Evolutionary conservation across 2,329 filamentous ascomycete genomes (phyloP).

Genomic region (Arthrinium puccinioides): DNA sequence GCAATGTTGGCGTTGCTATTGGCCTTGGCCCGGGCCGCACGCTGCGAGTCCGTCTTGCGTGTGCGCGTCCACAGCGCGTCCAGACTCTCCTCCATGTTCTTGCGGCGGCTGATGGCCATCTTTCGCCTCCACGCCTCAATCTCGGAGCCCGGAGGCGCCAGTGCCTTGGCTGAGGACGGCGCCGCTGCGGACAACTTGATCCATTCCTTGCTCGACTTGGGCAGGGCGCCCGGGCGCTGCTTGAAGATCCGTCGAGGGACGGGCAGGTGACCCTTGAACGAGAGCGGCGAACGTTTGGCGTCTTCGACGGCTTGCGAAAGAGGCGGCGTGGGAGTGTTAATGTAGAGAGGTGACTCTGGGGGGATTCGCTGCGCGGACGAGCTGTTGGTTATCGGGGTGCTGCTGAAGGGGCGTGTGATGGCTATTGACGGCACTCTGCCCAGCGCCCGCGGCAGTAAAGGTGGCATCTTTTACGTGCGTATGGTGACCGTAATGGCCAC

Average conservation of each 20-base stretch:
- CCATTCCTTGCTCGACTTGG: constrained; percentile 55
- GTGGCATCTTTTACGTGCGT: too few relatives aligned
- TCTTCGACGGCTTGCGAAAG: constrained; percentile 50
- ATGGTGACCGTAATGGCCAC: neutral
- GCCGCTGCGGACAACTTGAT: constrained; percentile 50
- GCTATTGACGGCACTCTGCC: neutral
- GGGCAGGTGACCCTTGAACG: constrained; percentile 68
- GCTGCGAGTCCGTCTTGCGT: constrained; percentile 28
- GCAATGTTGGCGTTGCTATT: constrained; percentile 40
- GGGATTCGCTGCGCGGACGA: constrained; percentile 43
- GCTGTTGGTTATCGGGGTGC: constrained; percentile 34
- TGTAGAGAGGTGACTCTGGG: constrained; percentile 82
- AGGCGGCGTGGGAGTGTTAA: constrained; percentile 71
- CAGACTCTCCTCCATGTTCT: constrained; percentile 67
- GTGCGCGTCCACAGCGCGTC: constrained; percentile 63
- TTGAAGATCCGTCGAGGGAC: constrained; percentile 76
- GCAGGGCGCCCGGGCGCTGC: constrained; percentile 39
- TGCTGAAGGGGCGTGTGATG: constrained; percentile 33
- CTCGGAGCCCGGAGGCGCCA: constrained; percentile 27
- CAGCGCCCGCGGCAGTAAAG: neutral
- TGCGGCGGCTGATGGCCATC: constrained; percentile 65
- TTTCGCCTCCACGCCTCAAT: constrained; percentile 57
- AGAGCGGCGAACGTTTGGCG: constrained; percentile 37
- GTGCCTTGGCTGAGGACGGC: constrained; percentile 34
- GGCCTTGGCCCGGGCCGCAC: constrained; percentile 30